These are phyloP conservation scores for Trichoderma brevicompactum DNA, from an alignment of 2,329 filamentous ascomycete genomes.

Conservation along the genomic window DNA sequence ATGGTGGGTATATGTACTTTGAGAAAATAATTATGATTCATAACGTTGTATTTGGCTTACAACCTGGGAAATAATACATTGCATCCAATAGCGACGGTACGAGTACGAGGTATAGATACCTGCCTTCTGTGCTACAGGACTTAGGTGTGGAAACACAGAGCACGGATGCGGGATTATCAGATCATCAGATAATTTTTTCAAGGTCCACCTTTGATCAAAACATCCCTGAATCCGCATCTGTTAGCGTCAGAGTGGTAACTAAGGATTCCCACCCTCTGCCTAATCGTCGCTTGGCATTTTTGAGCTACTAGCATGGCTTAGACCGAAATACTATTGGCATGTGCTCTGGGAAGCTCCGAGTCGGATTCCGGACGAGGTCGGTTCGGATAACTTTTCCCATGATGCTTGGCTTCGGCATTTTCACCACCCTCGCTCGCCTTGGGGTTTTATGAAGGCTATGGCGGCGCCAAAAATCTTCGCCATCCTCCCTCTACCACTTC, in stretches of 20 bases:
- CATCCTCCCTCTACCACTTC: neutral
- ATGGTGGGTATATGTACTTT: neutral
- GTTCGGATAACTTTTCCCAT: neutral
- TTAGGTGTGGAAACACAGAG: neutral
- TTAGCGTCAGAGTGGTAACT: neutral
- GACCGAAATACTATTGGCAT: neutral
- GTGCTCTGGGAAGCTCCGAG: conserved; percentile 2
- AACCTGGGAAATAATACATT: neutral
- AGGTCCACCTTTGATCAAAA: conserved; percentile 8
- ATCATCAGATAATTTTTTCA: conserved; percentile 42
- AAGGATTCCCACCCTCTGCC: neutral
- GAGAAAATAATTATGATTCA: neutral
- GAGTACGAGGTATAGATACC: neutral
- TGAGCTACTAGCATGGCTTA: neutral
- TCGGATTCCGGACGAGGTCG: conserved; percentile 24
- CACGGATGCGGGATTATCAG: conserved; percentile 38
- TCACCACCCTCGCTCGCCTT: neutral
- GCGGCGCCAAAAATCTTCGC: neutral
- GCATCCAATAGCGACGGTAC: neutral
- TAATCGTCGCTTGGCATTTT: neutral
- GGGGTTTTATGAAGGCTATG: neutral
- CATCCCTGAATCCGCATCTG: conserved; percentile 3
- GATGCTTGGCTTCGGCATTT: conserved; percentile 5
- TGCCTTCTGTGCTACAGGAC: too few species aligned
- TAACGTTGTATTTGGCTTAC: neutral